Conservation (phyloP, 1,284 basidiomycete genomes). For the Takashimella koratensis region DNA sequence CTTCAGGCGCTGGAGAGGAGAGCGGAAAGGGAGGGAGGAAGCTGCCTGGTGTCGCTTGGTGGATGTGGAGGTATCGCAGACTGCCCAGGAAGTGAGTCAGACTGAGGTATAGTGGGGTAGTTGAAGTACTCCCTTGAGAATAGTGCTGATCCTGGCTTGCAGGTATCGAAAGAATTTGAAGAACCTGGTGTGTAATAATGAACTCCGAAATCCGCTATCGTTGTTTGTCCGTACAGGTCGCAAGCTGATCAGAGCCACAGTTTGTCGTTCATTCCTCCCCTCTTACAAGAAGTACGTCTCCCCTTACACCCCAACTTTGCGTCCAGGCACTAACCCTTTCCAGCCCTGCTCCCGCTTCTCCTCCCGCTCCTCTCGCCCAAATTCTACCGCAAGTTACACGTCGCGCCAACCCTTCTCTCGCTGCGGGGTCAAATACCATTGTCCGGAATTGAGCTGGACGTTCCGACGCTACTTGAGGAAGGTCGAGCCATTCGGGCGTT, state of each 20-base stretch:
- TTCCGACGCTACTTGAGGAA: conserved; percentile 31
- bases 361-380: conserved; percentile 41
- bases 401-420: conserved; percentile 25
- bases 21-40: conserved; percentile 14
- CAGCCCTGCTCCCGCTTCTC: conserved; percentile 32
- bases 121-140: neutral
- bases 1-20: neutral
- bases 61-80: conserved; percentile 35
- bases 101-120: neutral
- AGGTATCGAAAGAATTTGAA: conserved; percentile 44
- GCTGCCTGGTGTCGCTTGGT: conserved; percentile 35
- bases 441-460: conserved; percentile 27
- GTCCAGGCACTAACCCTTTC: neutral
- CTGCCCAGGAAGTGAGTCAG: conserved; percentile 33
- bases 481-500: conserved; percentile 19
- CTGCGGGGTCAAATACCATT: conserved; percentile 26
- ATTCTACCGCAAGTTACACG: conserved; percentile 38
- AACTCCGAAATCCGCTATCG: neutral
- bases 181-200: conserved; percentile 20
- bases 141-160: neutral
- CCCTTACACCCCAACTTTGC: neutral
- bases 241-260: conserved; percentile 6
- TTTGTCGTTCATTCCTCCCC: conserved; percentile 41
- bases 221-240: too few relatives aligned
- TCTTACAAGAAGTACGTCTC: conserved; percentile 30